phyloP scores from a whole-genome alignment of 106 monocot species.

The Amphibolis antarctica region DNA sequence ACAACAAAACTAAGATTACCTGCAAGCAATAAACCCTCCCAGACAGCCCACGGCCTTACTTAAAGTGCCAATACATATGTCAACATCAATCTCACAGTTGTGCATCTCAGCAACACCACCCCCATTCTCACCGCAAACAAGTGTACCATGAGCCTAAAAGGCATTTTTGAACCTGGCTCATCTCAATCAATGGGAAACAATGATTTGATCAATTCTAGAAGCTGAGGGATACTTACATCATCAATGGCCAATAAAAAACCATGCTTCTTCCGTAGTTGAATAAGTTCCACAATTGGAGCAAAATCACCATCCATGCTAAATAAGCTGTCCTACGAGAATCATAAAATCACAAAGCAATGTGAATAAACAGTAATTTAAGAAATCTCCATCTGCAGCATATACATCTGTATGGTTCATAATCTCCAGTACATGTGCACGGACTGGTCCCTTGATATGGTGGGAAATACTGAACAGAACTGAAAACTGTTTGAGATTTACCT shows the following conservation, averaged over 20 bases:
- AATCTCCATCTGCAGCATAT: too few species aligned
- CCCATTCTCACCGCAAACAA: constrained; percentile 86
- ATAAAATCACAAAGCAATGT: background rate
- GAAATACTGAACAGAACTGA: background rate
- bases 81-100: constrained; percentile 68
- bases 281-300: background rate
- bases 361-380: background rate
- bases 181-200: background rate
- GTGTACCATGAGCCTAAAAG: constrained; percentile 78
- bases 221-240: constrained; percentile 52
- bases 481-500: constrained; percentile 32
- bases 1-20: background rate
- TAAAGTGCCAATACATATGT: constrained; percentile 81
- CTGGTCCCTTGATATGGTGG: background rate
- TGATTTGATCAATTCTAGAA: background rate
- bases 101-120: constrained; percentile 69
- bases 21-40: constrained; percentile 76
- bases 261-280: background rate
- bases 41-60: constrained; percentile 88
- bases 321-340: constrained; percentile 35
- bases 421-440: background rate
- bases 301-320: constrained; percentile 38
- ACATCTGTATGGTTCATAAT: background rate
- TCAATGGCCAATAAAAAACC: constrained; percentile 33
- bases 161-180: background rate